Conservation (phyloP, 2,329 filamentous ascomycete genomes). For the Sporothrix globosa region DNA sequence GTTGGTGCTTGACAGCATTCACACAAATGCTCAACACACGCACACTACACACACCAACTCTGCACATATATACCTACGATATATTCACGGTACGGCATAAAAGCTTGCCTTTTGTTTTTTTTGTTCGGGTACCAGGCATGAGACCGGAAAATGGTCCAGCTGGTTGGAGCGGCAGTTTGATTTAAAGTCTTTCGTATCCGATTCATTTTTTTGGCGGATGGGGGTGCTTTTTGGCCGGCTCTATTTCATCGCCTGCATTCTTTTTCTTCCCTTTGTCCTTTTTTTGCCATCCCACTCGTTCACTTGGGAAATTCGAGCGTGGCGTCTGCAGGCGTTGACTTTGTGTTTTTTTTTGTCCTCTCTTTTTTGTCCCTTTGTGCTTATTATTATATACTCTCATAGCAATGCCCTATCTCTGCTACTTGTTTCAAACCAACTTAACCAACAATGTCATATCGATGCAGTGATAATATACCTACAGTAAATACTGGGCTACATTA, state of each 20-base stretch:
- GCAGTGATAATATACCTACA: too few species aligned
- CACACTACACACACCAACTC: background rate
- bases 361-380: background rate
- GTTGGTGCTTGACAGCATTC: background rate
- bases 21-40: background rate
- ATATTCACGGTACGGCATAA: background rate
- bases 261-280: background rate
- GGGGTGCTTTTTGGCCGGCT: conserved; percentile 5
- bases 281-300: background rate
- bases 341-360: background rate
- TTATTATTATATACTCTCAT: conserved; percentile 17
- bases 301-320: background rate
- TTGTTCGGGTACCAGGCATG: background rate
- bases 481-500: background rate
- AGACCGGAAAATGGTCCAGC: background rate
- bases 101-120: background rate
- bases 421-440: background rate
- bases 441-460: too few species aligned
- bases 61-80: background rate
- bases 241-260: background rate
- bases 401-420: conserved; percentile 6
- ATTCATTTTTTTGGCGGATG: background rate
- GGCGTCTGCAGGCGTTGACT: conserved; percentile 21
- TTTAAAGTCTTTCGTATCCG: background rate
- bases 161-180: background rate